These are phyloP conservation scores for Moesziomyces antarcticus DNA, from an alignment of 1,284 basidiomycete species.

Conservation along the genomic window DNA sequence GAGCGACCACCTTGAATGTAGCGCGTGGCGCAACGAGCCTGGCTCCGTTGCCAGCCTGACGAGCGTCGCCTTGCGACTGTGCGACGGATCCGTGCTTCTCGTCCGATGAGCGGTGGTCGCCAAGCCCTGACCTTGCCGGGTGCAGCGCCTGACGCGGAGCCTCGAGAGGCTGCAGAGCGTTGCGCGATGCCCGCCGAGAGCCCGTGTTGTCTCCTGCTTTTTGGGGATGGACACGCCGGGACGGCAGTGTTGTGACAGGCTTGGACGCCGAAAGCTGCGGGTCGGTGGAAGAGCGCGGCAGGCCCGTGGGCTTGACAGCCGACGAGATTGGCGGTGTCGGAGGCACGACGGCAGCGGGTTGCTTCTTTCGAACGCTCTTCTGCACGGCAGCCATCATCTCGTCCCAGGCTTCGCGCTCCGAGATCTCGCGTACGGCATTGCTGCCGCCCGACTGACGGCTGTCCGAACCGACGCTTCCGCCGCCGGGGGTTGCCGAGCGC, in stretches of 20 bases:
- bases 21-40: constrained; percentile 26
- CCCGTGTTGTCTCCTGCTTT: not conserved
- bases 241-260: constrained; percentile 16
- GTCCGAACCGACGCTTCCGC: constrained; percentile 60
- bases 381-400: constrained; percentile 64
- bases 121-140: not conserved
- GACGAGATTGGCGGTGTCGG: constrained; percentile 15
- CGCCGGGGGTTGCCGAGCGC: constrained; percentile 44
- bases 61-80: constrained; percentile 10
- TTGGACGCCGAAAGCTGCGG: constrained; percentile 42
- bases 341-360: constrained; percentile 15
- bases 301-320: constrained; percentile 5
- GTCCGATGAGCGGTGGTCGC: not conserved
- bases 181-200: constrained; percentile 8
- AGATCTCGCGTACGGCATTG: constrained; percentile 63
- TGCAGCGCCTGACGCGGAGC: constrained; percentile 17
- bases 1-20: constrained; percentile 18
- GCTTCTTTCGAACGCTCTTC: constrained; percentile 62
- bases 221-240: constrained; percentile 4
- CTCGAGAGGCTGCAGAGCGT: constrained; percentile 17
- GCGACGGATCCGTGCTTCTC: not conserved
- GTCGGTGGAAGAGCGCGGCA: constrained; percentile 44
- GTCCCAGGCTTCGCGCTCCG: constrained; percentile 64
- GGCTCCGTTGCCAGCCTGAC: constrained; percentile 13
- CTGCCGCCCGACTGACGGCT: constrained; percentile 65